These are phyloP conservation scores for Arthroderma uncinatum DNA, from an alignment of 2,329 filamentous ascomycete genomes.

Conservation along the genomic window DNA sequence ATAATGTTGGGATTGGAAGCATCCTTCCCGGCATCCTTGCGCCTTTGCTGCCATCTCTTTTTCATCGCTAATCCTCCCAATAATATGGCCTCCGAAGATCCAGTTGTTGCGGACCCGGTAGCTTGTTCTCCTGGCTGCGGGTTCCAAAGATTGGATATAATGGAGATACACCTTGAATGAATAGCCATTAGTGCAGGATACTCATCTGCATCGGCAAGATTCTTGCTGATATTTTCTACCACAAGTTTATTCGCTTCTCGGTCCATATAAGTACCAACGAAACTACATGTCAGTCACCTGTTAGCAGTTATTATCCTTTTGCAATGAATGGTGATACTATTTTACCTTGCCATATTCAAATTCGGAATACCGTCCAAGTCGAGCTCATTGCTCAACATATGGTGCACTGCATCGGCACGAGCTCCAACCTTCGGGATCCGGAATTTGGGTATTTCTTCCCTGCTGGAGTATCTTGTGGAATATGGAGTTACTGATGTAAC, in stretches of 20 bases:
- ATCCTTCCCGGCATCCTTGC: constrained; percentile 50
- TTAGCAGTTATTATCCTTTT: not conserved
- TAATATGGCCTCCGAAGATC: constrained; percentile 60
- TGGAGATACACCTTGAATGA: constrained; percentile 57
- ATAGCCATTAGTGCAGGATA: constrained; percentile 51
- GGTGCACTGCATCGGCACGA: constrained; percentile 50
- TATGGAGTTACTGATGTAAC: constrained; percentile 23
- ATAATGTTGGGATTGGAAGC: constrained; percentile 57
- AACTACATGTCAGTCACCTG: constrained; percentile 32
- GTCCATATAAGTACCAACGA: constrained; percentile 64
- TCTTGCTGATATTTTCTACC: constrained; percentile 58
- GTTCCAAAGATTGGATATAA: constrained; percentile 57
- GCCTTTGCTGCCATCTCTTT: constrained; percentile 58
- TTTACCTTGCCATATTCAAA: constrained; percentile 51
- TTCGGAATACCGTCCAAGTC: constrained; percentile 57
- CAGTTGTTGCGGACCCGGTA: constrained; percentile 58
- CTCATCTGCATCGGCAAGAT: constrained; percentile 59
- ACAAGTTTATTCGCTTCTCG: constrained; percentile 53
- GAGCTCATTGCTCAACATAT: constrained; percentile 52
- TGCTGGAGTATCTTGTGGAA: constrained; percentile 25
- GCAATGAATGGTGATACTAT: not conserved
- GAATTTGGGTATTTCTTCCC: constrained; percentile 26
- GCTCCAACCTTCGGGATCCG: constrained; percentile 24
- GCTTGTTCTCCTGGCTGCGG: constrained; percentile 51
- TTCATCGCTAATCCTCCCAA: constrained; percentile 64